Conservation (phyloP, 192 early-diverging fungal genomes). For the Mortierella antarctica region DNA sequence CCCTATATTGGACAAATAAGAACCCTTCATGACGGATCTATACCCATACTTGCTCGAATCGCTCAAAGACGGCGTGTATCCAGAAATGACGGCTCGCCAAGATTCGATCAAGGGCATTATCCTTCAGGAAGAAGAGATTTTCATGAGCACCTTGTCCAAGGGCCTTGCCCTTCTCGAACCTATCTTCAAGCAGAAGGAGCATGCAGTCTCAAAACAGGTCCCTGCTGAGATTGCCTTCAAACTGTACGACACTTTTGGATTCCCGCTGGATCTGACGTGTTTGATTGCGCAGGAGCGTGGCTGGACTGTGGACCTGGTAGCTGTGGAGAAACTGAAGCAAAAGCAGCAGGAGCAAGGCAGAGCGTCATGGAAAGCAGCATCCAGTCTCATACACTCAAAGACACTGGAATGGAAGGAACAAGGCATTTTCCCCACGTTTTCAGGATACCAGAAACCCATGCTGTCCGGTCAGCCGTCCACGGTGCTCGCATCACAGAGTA, state of each 20-base stretch:
- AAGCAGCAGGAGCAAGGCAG: conserved; percentile 57
- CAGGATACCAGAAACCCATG: conserved; percentile 59
- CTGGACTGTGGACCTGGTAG: conserved; percentile 63
- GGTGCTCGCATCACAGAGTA: conserved; percentile 38
- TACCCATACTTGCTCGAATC: conserved; percentile 59
- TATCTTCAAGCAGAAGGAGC: conserved; percentile 54
- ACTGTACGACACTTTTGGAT: conserved; percentile 69
- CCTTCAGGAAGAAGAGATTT: conserved; percentile 59
- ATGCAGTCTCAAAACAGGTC: conserved; percentile 45
- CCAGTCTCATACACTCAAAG: conserved; percentile 25
- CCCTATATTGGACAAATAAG: conserved; percentile 3
- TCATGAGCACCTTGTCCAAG: conserved; percentile 60
- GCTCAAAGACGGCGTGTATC: conserved; percentile 53
- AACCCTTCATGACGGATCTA: conserved; percentile 62
- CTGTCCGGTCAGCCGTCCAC: conserved; percentile 53
- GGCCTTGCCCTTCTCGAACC: conserved; percentile 59
- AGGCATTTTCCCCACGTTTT: conserved; percentile 57
- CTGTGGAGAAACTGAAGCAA: conserved; percentile 56
- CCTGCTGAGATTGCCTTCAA: conserved; percentile 62
- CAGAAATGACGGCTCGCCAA: conserved; percentile 54
- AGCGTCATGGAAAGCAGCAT: conserved; percentile 60
- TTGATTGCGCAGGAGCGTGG: conserved; percentile 67
- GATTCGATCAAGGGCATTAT: conserved; percentile 57
- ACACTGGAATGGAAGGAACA: conserved; percentile 39
- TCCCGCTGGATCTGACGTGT: conserved; percentile 65